Percentiles rank a stretch among this genome's conserved stretches.
Conservation (phyloP, 2,329 filamentous ascomycete species). For the Botrytis deweyae region DNA sequence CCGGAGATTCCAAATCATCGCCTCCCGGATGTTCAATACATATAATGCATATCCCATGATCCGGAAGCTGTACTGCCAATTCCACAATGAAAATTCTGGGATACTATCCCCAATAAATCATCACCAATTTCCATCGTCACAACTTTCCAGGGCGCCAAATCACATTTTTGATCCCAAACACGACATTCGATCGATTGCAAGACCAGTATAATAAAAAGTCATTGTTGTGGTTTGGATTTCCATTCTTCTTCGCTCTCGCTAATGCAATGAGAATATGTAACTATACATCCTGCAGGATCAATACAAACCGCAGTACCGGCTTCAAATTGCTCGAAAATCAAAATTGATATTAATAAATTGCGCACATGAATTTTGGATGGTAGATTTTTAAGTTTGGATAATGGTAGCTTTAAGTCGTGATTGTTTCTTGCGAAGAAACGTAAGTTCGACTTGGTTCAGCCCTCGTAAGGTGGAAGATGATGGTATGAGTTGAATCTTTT, state of each 20-base stretch:
- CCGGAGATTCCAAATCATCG: conserved; percentile 48
- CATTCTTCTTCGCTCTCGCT: neutral
- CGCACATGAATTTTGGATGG: neutral
- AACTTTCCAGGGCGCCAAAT: neutral
- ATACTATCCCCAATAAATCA: neutral
- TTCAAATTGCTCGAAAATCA: neutral
- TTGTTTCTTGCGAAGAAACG: neutral
- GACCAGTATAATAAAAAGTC: neutral
- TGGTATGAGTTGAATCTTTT: neutral
- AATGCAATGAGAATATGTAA: neutral
- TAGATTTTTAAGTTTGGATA: neutral
- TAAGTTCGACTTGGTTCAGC: neutral
- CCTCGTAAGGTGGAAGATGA: neutral
- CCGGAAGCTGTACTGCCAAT: neutral
- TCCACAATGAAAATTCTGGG: neutral
- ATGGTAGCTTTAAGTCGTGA: neutral
- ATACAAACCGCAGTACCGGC: neutral
- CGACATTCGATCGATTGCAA: conserved; percentile 2
- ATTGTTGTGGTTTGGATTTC: neutral
- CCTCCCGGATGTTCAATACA: conserved; percentile 45
- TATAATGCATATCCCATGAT: conserved; percentile 22
- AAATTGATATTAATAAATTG: neutral
- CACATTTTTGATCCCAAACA: neutral
- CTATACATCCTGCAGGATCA: neutral
- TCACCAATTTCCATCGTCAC: neutral